A percentile compares a stretch with the other conserved stretches of the same genome.
Evolutionary conservation across 164 flowering plant species (phyloP).

Genomic region (Berberis vulgaris): DNA sequence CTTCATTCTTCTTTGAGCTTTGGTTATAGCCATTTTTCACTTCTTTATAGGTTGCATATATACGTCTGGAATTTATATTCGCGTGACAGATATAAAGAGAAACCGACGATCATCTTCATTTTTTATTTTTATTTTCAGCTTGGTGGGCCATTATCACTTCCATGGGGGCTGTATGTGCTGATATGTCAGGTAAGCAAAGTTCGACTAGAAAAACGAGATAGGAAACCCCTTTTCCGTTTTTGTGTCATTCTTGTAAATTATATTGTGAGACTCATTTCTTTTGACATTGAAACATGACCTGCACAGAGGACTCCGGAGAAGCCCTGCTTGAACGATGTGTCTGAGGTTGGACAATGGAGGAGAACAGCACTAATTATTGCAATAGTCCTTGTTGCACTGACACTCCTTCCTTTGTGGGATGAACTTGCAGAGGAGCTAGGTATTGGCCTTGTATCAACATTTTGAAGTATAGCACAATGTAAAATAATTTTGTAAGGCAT

Average conservation of each 20-base stretch:
- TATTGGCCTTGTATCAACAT: constrained; percentile 81
- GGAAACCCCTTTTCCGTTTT: too few relatives aligned
- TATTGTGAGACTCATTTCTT: not conserved
- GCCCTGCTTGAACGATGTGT: constrained; percentile 90
- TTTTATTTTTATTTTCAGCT: constrained; percentile 41
- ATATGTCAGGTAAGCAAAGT: constrained; percentile 77
- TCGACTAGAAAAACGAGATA: not conserved
- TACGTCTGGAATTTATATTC: too few relatives aligned
- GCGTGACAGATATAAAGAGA: too few relatives aligned
- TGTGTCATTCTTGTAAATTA: not conserved
- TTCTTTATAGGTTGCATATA: too few relatives aligned
- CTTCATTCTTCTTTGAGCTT: too few relatives aligned
- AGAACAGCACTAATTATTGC: constrained; percentile 41
- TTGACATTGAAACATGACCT: not conserved
- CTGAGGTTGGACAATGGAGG: constrained; percentile 96
- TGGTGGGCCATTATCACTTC: constrained; percentile 96
- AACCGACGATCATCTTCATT: too few relatives aligned
- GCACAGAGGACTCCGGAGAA: constrained; percentile 89
- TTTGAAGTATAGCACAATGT: constrained; percentile 21
- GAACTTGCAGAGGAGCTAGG: constrained; percentile 97
- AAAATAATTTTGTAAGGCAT: too few relatives aligned
- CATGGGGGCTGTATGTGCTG: constrained; percentile 93
- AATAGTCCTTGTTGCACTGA: constrained; percentile 57
- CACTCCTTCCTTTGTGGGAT: constrained; percentile 89
- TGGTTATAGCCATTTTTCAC: too few relatives aligned